Conservation (phyloP, 768 basidiomycete species). For the Naematelia encephala region DNA sequence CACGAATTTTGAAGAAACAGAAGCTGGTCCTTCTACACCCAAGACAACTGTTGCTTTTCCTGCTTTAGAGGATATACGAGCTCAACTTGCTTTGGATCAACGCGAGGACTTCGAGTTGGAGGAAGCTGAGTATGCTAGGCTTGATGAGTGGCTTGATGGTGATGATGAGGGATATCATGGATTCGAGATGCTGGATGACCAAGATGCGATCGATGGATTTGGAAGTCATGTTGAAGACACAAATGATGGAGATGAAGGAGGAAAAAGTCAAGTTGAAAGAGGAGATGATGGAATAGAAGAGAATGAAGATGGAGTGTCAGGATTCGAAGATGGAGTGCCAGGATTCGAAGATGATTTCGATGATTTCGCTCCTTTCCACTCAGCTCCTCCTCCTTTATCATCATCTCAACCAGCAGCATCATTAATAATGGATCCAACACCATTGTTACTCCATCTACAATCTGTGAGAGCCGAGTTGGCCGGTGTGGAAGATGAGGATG, state of each 20-base stretch:
- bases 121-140: slow-evolving; percentile 32
- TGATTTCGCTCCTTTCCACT: slow-evolving; percentile 35
- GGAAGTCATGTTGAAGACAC: too few species aligned
- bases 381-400: slow-evolving; percentile 20
- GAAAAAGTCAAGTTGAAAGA: too few species aligned
- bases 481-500: slow-evolving; percentile 30
- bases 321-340: not conserved
- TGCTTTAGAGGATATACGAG: slow-evolving; percentile 4
- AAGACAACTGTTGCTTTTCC: not conserved
- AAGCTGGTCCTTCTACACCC: not conserved
- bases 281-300: slow-evolving; percentile 2
- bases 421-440: slow-evolving; percentile 38
- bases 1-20: too few species aligned
- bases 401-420: not conserved
- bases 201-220: not conserved
- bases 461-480: slow-evolving; percentile 35
- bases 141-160: slow-evolving; percentile 43
- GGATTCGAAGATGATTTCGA: slow-evolving; percentile 39
- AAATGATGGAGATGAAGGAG: too few species aligned
- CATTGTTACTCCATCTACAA: slow-evolving; percentile 39
- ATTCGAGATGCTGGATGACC: not conserved
- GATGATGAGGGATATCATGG: slow-evolving; percentile 25
- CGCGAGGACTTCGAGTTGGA: slow-evolving; percentile 15
- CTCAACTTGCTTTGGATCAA: slow-evolving; percentile 7
- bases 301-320: slow-evolving; percentile 1